These are phyloP conservation scores for Phaeosphaeriaceae sp. DNA, from an alignment of 2,329 filamentous ascomycete genomes.

Conservation along the genomic window DNA sequence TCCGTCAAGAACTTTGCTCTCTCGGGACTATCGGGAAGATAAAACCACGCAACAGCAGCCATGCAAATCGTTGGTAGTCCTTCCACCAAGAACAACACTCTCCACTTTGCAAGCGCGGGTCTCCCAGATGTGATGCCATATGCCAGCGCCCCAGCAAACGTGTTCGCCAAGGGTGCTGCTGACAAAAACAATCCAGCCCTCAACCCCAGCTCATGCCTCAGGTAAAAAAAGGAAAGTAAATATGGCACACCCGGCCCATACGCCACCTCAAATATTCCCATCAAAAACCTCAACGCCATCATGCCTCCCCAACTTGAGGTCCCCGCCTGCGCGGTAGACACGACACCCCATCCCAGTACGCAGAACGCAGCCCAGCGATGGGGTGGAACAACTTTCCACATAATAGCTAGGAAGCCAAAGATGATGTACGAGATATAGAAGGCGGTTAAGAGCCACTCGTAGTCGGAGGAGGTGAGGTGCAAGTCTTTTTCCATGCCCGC, in stretches of 20 bases:
- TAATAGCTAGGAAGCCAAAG: slow-evolving; percentile 45
- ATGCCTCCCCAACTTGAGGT: slow-evolving; percentile 38
- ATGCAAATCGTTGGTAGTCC: slow-evolving; percentile 54
- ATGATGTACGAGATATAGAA: slow-evolving; percentile 50
- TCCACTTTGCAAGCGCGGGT: slow-evolving; percentile 66
- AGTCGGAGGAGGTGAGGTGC: slow-evolving; percentile 29
- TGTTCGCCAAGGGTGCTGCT: slow-evolving; percentile 74
- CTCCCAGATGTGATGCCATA: slow-evolving; percentile 65
- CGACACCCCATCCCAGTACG: slow-evolving; percentile 45
- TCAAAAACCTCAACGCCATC: slow-evolving; percentile 46
- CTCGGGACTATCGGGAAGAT: slow-evolving; percentile 54
- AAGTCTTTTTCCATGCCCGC: slow-evolving; percentile 49
- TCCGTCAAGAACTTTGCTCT: slow-evolving; percentile 52
- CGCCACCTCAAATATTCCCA: slow-evolving; percentile 53
- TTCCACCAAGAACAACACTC: slow-evolving; percentile 59
- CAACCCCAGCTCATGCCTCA: slow-evolving; percentile 63
- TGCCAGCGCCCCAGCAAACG: slow-evolving; percentile 72
- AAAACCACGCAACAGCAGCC: slow-evolving; percentile 51
- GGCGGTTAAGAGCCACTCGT: slow-evolving; percentile 47
- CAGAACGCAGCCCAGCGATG: slow-evolving; percentile 46
- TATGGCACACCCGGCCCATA: slow-evolving; percentile 57
- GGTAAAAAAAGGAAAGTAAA: slow-evolving; percentile 65
- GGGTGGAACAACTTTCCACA: slow-evolving; percentile 47
- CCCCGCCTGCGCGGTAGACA: slow-evolving; percentile 42
- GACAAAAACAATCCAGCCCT: slow-evolving; percentile 62